phyloP scores from a whole-genome alignment of 108 stramenopile species.

The Mediolabrus comicus region DNA sequence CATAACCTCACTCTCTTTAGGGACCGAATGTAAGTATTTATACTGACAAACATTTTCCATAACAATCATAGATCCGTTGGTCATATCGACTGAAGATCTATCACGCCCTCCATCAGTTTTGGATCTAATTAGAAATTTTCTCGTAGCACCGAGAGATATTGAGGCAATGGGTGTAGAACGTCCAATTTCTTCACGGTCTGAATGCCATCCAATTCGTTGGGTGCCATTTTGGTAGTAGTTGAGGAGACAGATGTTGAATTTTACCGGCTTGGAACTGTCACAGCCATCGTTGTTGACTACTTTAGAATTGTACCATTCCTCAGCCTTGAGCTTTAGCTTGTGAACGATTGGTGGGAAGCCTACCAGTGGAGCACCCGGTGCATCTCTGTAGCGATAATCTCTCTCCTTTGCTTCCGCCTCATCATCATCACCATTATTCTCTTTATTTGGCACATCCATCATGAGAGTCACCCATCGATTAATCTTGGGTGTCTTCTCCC shows the following conservation, averaged over 20 bases:
- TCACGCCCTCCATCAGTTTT: conserved; percentile 54
- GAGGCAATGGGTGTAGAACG: conserved; percentile 68
- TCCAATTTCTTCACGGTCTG: conserved; percentile 73
- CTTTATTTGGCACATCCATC: conserved; percentile 34
- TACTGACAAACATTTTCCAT: conserved; percentile 72
- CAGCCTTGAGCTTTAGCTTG: conserved; percentile 30
- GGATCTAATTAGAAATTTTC: conserved; percentile 56
- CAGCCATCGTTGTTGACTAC: not conserved
- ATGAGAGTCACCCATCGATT: conserved; percentile 72
- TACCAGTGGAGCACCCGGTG: conserved; percentile 37
- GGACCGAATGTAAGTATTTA: conserved; percentile 60
- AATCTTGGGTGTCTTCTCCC: conserved; percentile 73
- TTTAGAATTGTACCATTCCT: conserved; percentile 64
- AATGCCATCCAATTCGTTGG: conserved; percentile 75
- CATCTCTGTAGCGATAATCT: conserved; percentile 56
- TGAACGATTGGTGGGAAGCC: conserved; percentile 28
- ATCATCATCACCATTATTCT: conserved; percentile 5
- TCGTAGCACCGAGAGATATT: conserved; percentile 57
- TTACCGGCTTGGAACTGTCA: conserved; percentile 6
- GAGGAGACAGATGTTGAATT: conserved; percentile 74
- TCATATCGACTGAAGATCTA: conserved; percentile 44
- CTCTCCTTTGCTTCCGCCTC: not conserved
- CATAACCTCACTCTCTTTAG: conserved; percentile 45
- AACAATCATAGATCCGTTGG: conserved; percentile 46
- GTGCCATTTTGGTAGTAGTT: conserved; percentile 68